Evolutionary conservation across 129 eudicot species (phyloP).

Genomic region (Kitagawia praeruptora): DNA sequence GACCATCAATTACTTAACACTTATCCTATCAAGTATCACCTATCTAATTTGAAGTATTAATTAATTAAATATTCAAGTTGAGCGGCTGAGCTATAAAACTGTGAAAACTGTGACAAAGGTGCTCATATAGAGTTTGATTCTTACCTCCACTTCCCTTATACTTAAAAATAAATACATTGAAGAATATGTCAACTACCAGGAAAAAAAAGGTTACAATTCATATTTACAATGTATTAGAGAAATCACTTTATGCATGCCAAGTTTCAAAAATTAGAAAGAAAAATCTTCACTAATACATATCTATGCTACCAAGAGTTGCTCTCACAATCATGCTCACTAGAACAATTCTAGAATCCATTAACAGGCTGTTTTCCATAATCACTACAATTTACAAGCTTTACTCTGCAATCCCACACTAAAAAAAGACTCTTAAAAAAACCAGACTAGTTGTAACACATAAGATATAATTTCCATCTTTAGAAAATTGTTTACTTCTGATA

Average conservation of each 20-base stretch:
- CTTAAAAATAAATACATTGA: not conserved
- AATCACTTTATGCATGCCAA: not conserved
- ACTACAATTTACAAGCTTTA: no score
- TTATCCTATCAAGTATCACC: not conserved
- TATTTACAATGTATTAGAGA: not conserved
- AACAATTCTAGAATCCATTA: no score
- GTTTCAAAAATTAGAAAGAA: not conserved
- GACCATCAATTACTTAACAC: not conserved
- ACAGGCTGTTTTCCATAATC: no score
- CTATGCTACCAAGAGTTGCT: no score
- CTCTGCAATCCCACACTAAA: no score
- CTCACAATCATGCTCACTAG: no score
- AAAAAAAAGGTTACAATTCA: not conserved
- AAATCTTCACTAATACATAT: no score
- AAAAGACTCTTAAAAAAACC: no score
- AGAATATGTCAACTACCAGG: not conserved
- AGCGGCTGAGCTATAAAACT: not conserved
- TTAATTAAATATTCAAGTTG: not conserved
- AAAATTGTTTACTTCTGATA: no score
- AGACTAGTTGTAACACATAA: no score
- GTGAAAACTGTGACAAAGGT: not conserved
- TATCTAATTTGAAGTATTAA: not conserved
- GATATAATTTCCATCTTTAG: no score
- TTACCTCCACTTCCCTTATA: not conserved
- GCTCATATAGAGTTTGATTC: not conserved